Base-by-base conservation (phyloP, 805 yeast genomes). In the Kodamaea restingae region DNA sequence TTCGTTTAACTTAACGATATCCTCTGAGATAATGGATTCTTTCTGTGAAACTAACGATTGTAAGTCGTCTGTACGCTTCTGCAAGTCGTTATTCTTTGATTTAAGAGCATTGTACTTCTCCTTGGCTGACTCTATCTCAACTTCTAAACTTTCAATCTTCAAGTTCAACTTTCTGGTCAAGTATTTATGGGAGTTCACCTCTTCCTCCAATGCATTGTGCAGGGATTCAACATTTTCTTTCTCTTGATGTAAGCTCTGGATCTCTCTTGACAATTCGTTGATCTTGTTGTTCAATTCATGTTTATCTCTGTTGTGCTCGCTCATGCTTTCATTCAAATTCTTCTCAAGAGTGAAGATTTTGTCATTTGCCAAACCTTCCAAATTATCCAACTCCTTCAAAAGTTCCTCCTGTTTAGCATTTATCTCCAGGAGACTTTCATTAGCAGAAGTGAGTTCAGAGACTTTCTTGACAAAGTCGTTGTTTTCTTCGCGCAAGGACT, bases 11-110 rank as follows among this genome's bases (percentile, higher is more conserved):
- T 57, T 60, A 28, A 44, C 48, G 6, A 59, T 55, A 37, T 64
- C 65, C 22, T 58, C 66, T 18, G 51, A 47, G 8, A 63, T 59
- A 6, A 56, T 57, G n/a, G 44, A 43, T 32, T 63, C 66, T 35
- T 63, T 60, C 17, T 62, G 64, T 4, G 44, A 44, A 2, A 38
- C 12, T 3, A 32, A 32, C 6, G 41, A 37, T 9, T 38, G 35
- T 12, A 36, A 18, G n/a, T 43, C 47, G 4, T 32, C 37, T 10
- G 18, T 21, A 7, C 32, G 33, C 11, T 40, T 42, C 18, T 29
- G 33, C 15, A 33, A 28, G 15, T 41, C 21, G 4, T 15, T 14
- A 15, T 38, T 18, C n/a, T 45, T 36, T 5, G 45, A 24, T 51
- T 55, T 45, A 11, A 45, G 39, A 11, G 20, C 21, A 15, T 30